Conservation (phyloP, 148 eudicot species). For the Rhododendron williamsianum region DNA sequence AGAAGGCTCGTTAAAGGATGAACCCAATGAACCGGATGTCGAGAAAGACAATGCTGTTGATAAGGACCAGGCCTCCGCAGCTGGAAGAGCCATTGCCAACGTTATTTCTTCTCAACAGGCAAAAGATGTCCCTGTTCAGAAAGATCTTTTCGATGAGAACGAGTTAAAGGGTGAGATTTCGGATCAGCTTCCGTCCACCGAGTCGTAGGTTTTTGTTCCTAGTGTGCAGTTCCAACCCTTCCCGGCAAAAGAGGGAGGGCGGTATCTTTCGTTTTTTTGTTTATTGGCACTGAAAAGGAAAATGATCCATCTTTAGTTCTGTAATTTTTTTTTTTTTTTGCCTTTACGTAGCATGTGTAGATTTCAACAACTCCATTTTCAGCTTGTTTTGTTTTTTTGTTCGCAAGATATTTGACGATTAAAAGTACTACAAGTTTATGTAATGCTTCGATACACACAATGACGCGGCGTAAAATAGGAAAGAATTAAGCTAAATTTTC, state of each 20-base stretch:
- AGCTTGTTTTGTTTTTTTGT: background rate
- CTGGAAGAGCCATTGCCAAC: constrained; percentile 64
- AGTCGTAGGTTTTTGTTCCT: constrained; percentile 5
- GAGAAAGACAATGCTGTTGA: constrained; percentile 30
- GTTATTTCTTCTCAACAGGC: constrained; percentile 61
- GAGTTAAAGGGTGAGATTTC: constrained; percentile 57
- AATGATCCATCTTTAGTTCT: background rate
- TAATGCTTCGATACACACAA: background rate
- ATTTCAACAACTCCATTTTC: background rate
- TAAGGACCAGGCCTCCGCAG: constrained; percentile 42
- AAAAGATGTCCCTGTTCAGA: constrained; percentile 67
- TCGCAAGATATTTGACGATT: no score
- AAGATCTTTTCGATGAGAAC: constrained; percentile 53
- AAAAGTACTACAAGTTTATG: background rate
- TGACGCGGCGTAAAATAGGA: background rate
- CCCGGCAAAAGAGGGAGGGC: background rate
- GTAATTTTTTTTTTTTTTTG: background rate
- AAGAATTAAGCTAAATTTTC: background rate
- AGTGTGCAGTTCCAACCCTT: background rate
- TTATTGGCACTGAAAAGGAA: background rate
- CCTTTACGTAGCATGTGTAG: background rate
- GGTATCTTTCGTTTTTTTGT: background rate
- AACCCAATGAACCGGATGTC: constrained; percentile 16
- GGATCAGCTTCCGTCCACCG: constrained; percentile 7
- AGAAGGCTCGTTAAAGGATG: constrained; percentile 22